Evolutionary conservation across 805 yeast genomes (phyloP).

Genomic region (Candida saitoana): DNA sequence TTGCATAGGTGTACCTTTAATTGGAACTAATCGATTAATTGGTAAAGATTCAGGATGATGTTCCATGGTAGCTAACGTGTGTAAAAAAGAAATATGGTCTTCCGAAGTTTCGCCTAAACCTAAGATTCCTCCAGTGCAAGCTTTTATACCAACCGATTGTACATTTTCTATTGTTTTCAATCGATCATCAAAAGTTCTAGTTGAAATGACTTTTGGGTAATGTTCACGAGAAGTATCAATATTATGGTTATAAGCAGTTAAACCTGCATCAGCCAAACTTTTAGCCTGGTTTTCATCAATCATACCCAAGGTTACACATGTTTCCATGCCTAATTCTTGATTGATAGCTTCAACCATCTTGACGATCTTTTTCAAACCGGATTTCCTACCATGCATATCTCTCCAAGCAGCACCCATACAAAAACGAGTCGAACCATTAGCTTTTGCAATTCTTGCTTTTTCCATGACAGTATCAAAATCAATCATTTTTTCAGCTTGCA

Average conservation of each 20-base stretch:
- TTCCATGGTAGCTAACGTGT: constrained; percentile 63
- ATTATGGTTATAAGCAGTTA: constrained; percentile 80
- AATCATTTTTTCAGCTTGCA: constrained; percentile 64
- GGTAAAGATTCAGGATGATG: constrained; percentile 80
- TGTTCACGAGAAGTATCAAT: constrained; percentile 77
- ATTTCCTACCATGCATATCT: constrained; percentile 74
- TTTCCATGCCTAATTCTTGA: constrained; percentile 60
- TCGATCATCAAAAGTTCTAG: constrained; percentile 70
- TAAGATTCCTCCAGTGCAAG: constrained; percentile 76
- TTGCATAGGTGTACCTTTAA: constrained; percentile 73
- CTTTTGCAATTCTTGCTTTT: constrained; percentile 62
- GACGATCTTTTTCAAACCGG: constrained; percentile 56
- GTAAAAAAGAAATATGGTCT: constrained; percentile 65
- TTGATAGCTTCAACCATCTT: constrained; percentile 64
- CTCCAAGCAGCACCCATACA: constrained; percentile 91
- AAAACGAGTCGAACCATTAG: constrained; percentile 70
- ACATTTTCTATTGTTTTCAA: constrained; percentile 63
- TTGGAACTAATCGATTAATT: constrained; percentile 74
- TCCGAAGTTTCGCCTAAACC: constrained; percentile 74
- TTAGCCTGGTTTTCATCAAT: constrained; percentile 60
- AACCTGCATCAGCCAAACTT: constrained; percentile 59
- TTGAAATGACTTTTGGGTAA: constrained; percentile 66
- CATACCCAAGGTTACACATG: constrained; percentile 82
- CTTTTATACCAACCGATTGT: constrained; percentile 58
- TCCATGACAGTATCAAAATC: constrained; percentile 57